A percentile compares a stretch with the other conserved stretches of the same genome.
These are phyloP conservation scores for Botrytis tulipae DNA, from an alignment of 2,329 filamentous ascomycete species.

Conservation along the genomic window DNA sequence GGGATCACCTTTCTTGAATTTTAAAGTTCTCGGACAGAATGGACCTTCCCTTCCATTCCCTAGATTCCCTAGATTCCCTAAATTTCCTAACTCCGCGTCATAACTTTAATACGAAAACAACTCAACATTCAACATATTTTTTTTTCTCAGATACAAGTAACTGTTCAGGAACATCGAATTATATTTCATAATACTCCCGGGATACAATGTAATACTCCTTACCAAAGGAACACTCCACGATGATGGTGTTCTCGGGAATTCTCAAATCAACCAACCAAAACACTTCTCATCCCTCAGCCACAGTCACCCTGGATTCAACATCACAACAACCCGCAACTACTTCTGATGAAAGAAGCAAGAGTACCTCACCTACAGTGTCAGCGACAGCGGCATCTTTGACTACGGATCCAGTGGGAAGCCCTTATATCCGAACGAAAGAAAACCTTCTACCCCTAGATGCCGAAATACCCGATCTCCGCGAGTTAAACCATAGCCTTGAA, in stretches of 20 bases:
- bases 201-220: slow-evolving; percentile 22
- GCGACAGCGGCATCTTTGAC: slow-evolving; percentile 25
- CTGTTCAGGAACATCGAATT: background rate
- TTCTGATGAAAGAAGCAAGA: slow-evolving; percentile 25
- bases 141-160: background rate
- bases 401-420: slow-evolving; percentile 21
- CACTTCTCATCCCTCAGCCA: slow-evolving; percentile 27
- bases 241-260: slow-evolving; percentile 51
- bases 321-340: slow-evolving; percentile 27
- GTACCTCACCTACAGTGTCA: slow-evolving; percentile 34
- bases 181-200: background rate
- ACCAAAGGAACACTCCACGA: slow-evolving; percentile 34
- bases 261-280: slow-evolving; percentile 45
- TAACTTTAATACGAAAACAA: background rate
- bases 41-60: background rate
- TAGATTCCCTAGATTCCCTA: background rate
- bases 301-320: slow-evolving; percentile 28
- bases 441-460: slow-evolving; percentile 49
- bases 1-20: slow-evolving; percentile 7
- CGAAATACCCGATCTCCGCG: slow-evolving; percentile 61
- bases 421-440: slow-evolving; percentile 56
- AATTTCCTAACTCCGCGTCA: slow-evolving; percentile 10
- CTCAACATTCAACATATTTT: slow-evolving; percentile 6
- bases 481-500: slow-evolving; percentile 68
- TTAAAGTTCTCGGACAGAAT: background rate